Percentiles rank a stretch among this genome's conserved stretches.
Conservation (phyloP, 257 asterid genomes). For the Lycium barbarum region DNA sequence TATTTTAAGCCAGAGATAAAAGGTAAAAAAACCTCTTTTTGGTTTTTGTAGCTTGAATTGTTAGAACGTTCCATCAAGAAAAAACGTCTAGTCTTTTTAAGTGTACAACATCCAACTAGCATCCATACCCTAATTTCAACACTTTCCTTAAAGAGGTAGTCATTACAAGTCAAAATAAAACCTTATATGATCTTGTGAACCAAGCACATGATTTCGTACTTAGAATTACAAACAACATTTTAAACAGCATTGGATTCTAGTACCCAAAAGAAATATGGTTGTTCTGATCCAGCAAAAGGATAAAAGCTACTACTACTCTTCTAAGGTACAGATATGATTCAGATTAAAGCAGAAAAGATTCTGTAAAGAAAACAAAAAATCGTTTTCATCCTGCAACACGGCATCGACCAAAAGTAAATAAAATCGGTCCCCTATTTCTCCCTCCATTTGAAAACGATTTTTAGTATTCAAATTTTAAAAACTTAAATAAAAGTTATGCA, state of each 20-base stretch:
- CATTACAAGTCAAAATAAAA: not conserved
- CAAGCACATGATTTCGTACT: not conserved
- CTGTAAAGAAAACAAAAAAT: conserved; percentile 43
- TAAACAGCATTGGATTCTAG: conserved; percentile 14
- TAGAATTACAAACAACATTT: not conserved
- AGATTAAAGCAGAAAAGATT: not conserved
- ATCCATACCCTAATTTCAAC: no score
- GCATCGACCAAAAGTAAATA: conserved; percentile 32
- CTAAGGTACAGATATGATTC: conserved; percentile 14
- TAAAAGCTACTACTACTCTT: not conserved
- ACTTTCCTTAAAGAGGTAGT: not conserved
- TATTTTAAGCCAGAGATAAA: not conserved
- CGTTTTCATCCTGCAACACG: conserved; percentile 51
- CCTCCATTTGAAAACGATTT: conserved; percentile 22
- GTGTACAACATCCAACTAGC: not conserved
- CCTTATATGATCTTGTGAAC: not conserved
- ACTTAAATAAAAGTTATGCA: not conserved
- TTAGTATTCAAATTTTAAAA: conserved; percentile 46
- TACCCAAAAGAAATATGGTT: not conserved
- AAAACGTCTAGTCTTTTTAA: not conserved
- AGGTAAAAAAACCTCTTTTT: not conserved
- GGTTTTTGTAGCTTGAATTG: not conserved
- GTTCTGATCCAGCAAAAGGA: not conserved
- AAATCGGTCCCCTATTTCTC: not conserved
- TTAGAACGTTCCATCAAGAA: not conserved